Evolutionary conservation across 1,284 basidiomycete genomes (phyloP).

Genomic region (Trichosporon sp.): DNA sequence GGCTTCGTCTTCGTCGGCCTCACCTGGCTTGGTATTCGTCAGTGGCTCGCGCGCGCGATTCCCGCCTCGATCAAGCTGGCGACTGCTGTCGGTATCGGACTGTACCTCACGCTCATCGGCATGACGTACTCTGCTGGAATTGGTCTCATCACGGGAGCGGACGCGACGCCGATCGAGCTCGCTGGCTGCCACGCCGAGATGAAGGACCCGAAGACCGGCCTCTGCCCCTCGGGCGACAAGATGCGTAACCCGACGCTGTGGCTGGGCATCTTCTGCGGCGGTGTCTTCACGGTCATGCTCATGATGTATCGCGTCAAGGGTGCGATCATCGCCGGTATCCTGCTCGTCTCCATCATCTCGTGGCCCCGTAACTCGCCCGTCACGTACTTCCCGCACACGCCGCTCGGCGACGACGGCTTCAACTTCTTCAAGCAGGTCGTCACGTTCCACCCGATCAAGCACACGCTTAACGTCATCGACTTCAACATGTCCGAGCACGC

Average conservation of each 20-base stretch:
- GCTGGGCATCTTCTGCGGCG: slow-evolving; percentile 83
- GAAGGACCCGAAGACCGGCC: slow-evolving; percentile 48
- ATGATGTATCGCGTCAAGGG: slow-evolving; percentile 83
- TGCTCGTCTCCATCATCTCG: slow-evolving; percentile 78
- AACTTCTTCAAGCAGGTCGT: slow-evolving; percentile 85
- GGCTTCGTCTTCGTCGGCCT: slow-evolving; percentile 81
- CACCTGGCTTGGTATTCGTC: slow-evolving; percentile 76
- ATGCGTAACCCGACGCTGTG: slow-evolving; percentile 51
- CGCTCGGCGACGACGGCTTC: slow-evolving; percentile 65
- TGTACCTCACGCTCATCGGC: slow-evolving; percentile 59
- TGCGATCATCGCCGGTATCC: slow-evolving; percentile 53
- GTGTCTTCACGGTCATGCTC: slow-evolving; percentile 71
- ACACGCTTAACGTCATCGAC: slow-evolving; percentile 17
- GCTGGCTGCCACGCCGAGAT: slow-evolving; percentile 62
- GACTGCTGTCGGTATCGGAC: slow-evolving; percentile 78
- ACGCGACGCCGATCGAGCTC: slow-evolving; percentile 68
- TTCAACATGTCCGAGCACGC: slow-evolving; percentile 16
- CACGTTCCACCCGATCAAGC: slow-evolving; percentile 21
- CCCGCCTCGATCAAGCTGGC: slow-evolving; percentile 79
- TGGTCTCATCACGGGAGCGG: slow-evolving; percentile 70
- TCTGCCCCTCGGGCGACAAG: slow-evolving; percentile 61
- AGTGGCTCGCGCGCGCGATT: slow-evolving; percentile 84
- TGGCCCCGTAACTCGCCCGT: slow-evolving; percentile 78
- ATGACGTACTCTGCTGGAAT: slow-evolving; percentile 61
- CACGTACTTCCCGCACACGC: slow-evolving; percentile 75